Evolutionary conservation across 2,329 filamentous ascomycete genomes (phyloP).

Genomic region (Eurotiales sp.): DNA sequence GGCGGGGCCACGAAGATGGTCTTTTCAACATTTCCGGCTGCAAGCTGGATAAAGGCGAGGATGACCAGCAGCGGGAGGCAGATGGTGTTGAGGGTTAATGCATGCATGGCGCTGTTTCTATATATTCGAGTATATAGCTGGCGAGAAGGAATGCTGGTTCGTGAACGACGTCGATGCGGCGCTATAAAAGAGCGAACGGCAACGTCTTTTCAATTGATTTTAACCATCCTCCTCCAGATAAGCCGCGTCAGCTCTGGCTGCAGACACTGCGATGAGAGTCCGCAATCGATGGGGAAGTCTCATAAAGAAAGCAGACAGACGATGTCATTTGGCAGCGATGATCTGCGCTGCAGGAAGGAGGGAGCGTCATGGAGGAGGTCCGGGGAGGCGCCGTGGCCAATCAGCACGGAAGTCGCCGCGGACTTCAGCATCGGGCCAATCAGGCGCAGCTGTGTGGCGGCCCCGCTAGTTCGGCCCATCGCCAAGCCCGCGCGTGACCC

Average conservation of each 20-base stretch:
- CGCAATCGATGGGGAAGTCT: no score
- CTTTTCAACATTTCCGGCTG: constrained; percentile 79
- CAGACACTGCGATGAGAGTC: no score
- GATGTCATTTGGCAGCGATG: constrained; percentile 11
- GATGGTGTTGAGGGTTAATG: neutral
- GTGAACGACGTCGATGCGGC: neutral
- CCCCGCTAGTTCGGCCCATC: constrained; percentile 8
- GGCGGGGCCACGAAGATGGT: constrained; percentile 75
- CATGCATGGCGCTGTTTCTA: neutral
- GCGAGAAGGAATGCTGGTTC: neutral
- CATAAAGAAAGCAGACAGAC: no score
- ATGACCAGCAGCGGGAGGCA: constrained; percentile 11
- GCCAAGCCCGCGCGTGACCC: neutral
- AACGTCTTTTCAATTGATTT: no score
- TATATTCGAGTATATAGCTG: neutral
- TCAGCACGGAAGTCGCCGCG: neutral
- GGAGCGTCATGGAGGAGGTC: constrained; percentile 2
- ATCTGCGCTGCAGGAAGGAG: neutral
- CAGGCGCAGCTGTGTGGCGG: neutral
- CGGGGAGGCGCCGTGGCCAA: neutral
- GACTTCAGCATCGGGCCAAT: constrained; percentile 2
- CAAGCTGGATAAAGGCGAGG: constrained; percentile 16
- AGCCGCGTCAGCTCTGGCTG: neutral
- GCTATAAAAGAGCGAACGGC: no score
- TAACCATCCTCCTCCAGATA: neutral